Base-by-base conservation (phyloP, 345 rosid genomes). In the Eucalyptus rudis region DNA sequence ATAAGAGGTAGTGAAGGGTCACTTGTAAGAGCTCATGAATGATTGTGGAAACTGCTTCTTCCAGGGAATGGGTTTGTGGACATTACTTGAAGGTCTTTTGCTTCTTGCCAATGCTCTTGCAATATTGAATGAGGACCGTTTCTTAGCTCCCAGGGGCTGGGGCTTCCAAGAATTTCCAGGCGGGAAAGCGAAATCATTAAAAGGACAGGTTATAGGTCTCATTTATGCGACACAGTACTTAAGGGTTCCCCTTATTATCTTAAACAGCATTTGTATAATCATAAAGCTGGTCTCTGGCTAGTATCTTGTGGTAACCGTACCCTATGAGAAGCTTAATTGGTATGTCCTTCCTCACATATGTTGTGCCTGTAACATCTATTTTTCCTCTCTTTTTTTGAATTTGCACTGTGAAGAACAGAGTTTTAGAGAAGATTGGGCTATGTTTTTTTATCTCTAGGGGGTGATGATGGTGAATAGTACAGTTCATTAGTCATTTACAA, bases 61-160 rank as follows among this genome's bases (percentile, higher is more conserved):
- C 52, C 90, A 94, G 93, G 90, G 89, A 88, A 97, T 97, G 99
- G 97, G 97, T 20, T 93, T 97, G 88, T 96, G 98, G 99, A 94
- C 96, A 31, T 81, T 96, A 86, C 86, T 96, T 83, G 98, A 97
- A 92, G 99, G 98, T 17, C 93, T 92, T 87, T 93, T 96, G 88
- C 98, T 98, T 86, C 94, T 98, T 90, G 98, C 98, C 50, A 98
- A 98, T 92, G 99, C 97, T 88, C 87, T 98, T 49, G 99, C 99
- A 40, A 97, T 97, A 89, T 92, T 98, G 87, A 98, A 97, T 36
- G 99, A 98, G 93, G 99, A 97, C 87, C 96, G 98, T 11, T 96
- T 97, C 92, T 97, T 98, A 79, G 96, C 95, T 66, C 98, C 95
- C 14, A 94, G 94, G 92, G 99, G 98, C 89, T 97, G 98, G 98